phyloP scores from a whole-genome alignment of 2,329 filamentous ascomycete genomes.

The Hymenoscyphus fructigenus region DNA sequence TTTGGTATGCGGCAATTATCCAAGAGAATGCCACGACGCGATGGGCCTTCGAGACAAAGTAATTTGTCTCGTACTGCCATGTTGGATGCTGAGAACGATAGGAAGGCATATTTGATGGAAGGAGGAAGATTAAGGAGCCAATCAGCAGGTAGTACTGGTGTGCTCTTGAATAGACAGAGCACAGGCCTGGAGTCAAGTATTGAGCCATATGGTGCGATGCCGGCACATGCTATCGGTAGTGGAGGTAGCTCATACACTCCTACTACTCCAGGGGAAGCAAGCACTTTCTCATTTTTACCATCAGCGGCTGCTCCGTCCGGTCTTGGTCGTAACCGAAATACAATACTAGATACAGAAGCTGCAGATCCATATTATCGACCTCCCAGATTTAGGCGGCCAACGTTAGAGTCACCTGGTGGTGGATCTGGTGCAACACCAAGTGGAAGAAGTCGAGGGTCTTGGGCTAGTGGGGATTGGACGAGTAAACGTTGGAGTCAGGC shows the following conservation, averaged over 20 bases:
- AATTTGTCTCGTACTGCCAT: constrained; percentile 82
- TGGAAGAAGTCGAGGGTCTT: constrained; percentile 44
- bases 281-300: constrained; percentile 69
- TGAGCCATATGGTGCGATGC: constrained; percentile 42
- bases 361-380: constrained; percentile 87
- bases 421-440: constrained; percentile 30
- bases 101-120: constrained; percentile 56
- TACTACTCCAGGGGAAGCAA: constrained; percentile 70
- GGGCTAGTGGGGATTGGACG: constrained; percentile 47
- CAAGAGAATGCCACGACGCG: constrained; percentile 64
- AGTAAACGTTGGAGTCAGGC: constrained; percentile 40
- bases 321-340: constrained; percentile 33
- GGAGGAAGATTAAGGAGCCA: constrained; percentile 58
- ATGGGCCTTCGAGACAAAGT: constrained; percentile 68
- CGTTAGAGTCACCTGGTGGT: constrained; percentile 46
- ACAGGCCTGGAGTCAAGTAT: constrained; percentile 53
- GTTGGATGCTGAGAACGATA: constrained; percentile 66
- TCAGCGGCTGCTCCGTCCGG: constrained; percentile 40
- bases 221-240: constrained; percentile 45
- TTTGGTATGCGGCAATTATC: constrained; percentile 90
- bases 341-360: constrained; percentile 50
- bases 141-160: constrained; percentile 59
- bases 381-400: constrained; percentile 69
- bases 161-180: constrained; percentile 57
- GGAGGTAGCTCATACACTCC: constrained; percentile 65